A percentile compares a stretch with the other conserved stretches of the same genome.
Evolutionary conservation across 768 basidiomycete species (phyloP).

Genomic region (Mrakia gelida): DNA sequence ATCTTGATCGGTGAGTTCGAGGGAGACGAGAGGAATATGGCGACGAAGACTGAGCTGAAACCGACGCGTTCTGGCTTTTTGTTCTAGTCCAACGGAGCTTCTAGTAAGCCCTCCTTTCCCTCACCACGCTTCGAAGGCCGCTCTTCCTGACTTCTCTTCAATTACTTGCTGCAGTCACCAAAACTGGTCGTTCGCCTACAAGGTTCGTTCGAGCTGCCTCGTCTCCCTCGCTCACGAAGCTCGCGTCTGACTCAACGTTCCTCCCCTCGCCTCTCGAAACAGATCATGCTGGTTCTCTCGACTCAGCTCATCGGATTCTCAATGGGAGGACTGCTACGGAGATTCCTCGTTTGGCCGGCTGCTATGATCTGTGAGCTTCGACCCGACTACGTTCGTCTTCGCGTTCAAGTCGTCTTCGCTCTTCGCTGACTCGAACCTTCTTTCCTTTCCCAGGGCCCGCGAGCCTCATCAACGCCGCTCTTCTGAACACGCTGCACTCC

Average conservation of each 20-base stretch:
- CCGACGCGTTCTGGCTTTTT: no score
- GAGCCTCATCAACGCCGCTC: constrained; percentile 62
- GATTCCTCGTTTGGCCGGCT: constrained; percentile 34
- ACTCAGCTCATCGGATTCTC: constrained; percentile 33
- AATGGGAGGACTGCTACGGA: constrained; percentile 31
- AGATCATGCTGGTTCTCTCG: constrained; percentile 32
- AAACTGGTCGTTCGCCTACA: background rate
- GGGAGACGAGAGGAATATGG: no score
- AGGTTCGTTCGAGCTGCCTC: no score
- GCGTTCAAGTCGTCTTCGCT: no score
- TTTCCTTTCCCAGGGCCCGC: constrained; percentile 53
- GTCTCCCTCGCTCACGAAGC: no score
- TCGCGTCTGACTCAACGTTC: background rate
- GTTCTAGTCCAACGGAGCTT: no score
- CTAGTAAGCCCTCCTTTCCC: no score
- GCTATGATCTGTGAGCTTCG: constrained; percentile 45
- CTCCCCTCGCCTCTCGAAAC: background rate
- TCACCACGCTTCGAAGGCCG: no score
- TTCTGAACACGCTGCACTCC: constrained; percentile 73
- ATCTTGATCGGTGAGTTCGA: background rate
- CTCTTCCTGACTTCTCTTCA: no score
- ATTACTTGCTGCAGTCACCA: no score
- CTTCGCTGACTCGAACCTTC: background rate
- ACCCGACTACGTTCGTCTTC: no score
- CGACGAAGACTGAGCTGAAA: no score